Evolutionary conservation across 768 basidiomycete genomes (phyloP), one percentile per base, ranked within the genome.

Genomic region (Hirschioporus abietinus): DNA sequence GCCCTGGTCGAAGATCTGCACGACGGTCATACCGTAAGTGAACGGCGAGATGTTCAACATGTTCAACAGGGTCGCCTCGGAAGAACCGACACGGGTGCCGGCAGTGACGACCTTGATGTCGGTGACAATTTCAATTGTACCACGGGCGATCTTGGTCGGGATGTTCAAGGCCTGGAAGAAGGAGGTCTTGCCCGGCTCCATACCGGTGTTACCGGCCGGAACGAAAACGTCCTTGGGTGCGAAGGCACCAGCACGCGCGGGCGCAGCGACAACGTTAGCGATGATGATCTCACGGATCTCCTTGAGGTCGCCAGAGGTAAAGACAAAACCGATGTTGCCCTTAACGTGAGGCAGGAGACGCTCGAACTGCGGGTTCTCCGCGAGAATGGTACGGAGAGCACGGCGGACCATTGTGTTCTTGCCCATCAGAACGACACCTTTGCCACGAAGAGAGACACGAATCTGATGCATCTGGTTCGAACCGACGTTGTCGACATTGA

Each of bases 331-430:
- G 73, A 99, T 92, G 88, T 99, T 99, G 72, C 96, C 97, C 79
- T 83, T 93, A 82, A 99, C 84, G 84, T 92, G 87, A 70, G 95
- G 96, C 68, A 99, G 90, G 79, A 99, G 91, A 75, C 88, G 91
- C 84, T 99, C 97, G 83, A 90, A 96, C 76, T 95, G 90, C 65
- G 96, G 97, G 84, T 81, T 84, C 73, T 99, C 97, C 71, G 85
- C 68, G 75, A 98, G 88, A 80, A 98, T 88, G 74, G 89, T 84
- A 70, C 97, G 95, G 69, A 99, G 86, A 68, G 95, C 97, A 74
- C 97, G 94, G 83, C 97, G 93, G 74, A 99, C 96, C 96, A 99
- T 98, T 77, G 97, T 99, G 89, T 99, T 99, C 84, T 99, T 99
- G 77, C 97, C 97, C 97, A 99, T 99, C 74, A 99, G 81, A 71